Conservation (phyloP, 202 grass and related monocot species). For the Zoysia matrella region DNA sequence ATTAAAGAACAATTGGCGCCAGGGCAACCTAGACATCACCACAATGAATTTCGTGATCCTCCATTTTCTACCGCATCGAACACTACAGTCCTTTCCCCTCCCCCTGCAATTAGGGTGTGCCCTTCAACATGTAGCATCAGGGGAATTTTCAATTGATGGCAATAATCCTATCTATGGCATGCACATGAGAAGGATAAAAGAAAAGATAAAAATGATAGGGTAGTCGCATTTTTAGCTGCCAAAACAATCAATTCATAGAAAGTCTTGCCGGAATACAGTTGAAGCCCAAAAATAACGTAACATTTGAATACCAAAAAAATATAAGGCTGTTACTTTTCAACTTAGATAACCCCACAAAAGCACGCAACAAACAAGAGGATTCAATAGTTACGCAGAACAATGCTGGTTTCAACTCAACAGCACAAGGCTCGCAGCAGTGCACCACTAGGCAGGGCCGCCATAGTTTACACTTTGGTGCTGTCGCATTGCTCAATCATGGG, state of each 20-base stretch:
- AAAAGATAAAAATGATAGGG: not conserved
- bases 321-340: constrained; percentile 10
- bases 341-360: not conserved
- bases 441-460: not conserved
- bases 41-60: not conserved
- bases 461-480: constrained; percentile 18
- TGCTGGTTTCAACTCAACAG: constrained; percentile 28
- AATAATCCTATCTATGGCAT: constrained; percentile 3
- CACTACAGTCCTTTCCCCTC: not conserved
- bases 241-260: constrained; percentile 10
- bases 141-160: not conserved
- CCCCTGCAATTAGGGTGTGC: not conserved
- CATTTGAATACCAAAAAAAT: not conserved
- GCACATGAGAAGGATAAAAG: not conserved
- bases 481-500: not conserved
- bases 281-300: not conserved
- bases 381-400: constrained; percentile 1
- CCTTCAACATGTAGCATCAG: not conserved
- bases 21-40: not conserved
- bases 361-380: not conserved
- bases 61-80: not conserved
- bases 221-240: not conserved
- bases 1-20: not conserved
- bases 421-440: not conserved
- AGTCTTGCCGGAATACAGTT: not conserved